Evolutionary conservation across 495 filamentous ascomycete genomes (phyloP), one percentile per base, ranked within the genome.

Genomic region (Cercophora samala): DNA sequence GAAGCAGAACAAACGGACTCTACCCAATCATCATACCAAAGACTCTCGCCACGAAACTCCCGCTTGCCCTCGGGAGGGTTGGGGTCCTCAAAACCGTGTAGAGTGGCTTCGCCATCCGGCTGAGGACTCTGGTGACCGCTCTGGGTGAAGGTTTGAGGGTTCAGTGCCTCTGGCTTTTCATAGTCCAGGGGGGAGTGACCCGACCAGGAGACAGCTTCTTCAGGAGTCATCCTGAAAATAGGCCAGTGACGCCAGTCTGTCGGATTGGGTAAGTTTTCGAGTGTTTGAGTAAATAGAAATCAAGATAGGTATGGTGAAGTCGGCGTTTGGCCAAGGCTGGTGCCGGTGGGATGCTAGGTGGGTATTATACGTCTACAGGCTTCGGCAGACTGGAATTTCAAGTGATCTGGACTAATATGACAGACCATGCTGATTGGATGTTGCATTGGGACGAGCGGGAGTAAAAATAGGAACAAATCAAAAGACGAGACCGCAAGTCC

Each of bases 41-140:
- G 66, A 60, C 69, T 72, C 29, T 77, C 73, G 0, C 75, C 71
- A 8, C 77, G 72, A 5, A 69, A 64, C 60, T 78, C 75, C 22
- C 68, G 65, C 6, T 64, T 60, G 11, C 74, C 75, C 32, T 73
- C 73, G 15, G 72, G 70, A 8, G 66, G 53, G 2, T 22, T 55
- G 1, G 70, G 66, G 68, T 79, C 77, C 8, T 76, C 69, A 29
- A 74, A 73, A 51, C 66, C 72, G 29, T 73, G 56, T 11, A 73
- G 63, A 3, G 76, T 73, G 17, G 68, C 71, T 58, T 79, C 73
- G 52, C 69, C 72, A 62, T 69, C 70, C 3, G 67, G 70, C 51
- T 67, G 67, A 1, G 67, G 70, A 22, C 67, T 69, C 17, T 69
- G 70, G 26, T 66, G 59, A 52, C 64, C 56, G 17, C 37, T 9